Evolutionary conservation across 1,284 basidiomycete species (phyloP), one percentile per base, ranked within the genome.

Genomic region (Microbotryum lychnidis-dioicae): DNA sequence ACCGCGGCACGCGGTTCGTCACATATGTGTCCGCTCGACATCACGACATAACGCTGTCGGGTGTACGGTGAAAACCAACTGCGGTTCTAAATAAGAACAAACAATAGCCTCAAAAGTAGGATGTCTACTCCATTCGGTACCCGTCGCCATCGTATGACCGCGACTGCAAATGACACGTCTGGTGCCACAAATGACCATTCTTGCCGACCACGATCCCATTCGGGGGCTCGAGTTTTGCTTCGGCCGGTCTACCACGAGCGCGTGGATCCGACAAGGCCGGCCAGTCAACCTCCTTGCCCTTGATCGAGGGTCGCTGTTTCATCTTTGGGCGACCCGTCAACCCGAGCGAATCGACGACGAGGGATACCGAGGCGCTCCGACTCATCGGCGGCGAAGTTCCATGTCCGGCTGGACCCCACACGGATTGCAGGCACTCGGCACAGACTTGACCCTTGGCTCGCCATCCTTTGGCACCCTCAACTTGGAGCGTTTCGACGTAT

Each of bases 401-500:
- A 18, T 53, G 49, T 6, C 56, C 68, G 16, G 53, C 54, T n/a
- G 60, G 53, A 1, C 62, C 65, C 61, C 62, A 67, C 3, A 69
- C 66, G 6, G 57, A 56, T 51, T 68, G 49, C 10, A 61, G 52
- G 49, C 68, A 62, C 20, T 65, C 69, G 37, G 59, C 62, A 47
- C 61, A 62, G 42, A 21, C 57, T 47, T 58, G 23, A 50, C 56
- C 48, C 54, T 60, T 54, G 37, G 66, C 54, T 27, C 69, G 54
- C 70, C 70, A 62, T n/a, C 68, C 69, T 48, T 54, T 55, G 20
- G 63, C 54, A 6, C 61, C 56, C 56, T 62, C 60, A 20, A 29
- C 23, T 55, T 65, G 61, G 49, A 78, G 67, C 23, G 75, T 70
- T 33, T 84, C 83, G 56, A 93, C 78, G 1, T 82, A 82, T 57